Evolutionary conservation across 139 green algal species (phyloP), one percentile per base, ranked within the genome.

Genomic region (Tetradesmus obliquus): DNA sequence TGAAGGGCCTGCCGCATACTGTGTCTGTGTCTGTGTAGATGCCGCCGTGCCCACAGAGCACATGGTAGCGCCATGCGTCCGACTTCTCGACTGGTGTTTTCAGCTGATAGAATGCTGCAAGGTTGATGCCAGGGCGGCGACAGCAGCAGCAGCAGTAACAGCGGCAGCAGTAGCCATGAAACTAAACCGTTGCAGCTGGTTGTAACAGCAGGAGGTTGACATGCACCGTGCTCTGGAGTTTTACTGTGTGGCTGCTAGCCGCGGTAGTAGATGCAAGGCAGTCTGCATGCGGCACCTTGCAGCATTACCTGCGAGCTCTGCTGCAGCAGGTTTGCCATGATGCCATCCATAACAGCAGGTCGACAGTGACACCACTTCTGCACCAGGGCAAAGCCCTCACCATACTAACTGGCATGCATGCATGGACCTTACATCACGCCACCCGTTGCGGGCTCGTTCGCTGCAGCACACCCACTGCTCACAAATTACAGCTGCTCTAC

Each of bases 21-120:
- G 89, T 92, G 66, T 92, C 89, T 22, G 89, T 92, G 69, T 92
- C 89, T 13, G 89, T 60, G 57, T 92, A 92, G 7, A 89, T 24
- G 15, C 89, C 89, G 10, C 89, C 89, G 19, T 92, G 89, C 4
- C 71, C 82, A 81, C 89, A 92, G 9, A 92, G 89, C 24, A 89
- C 82, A 57, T 89, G 82, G 69, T 92, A 92, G 15, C 89, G 82
- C 82, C 89, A 90, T 13, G 71, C 82, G 19, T 92, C 89, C 1
- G 82, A 84, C 32, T 85, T 84, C 54, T 92, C 89, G 10, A 92
- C 89, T 45, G 89, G 69, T 6, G 89, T 90, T 17, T 60, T 76
- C 66, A 92, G 82, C 66, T 66, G 69, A 20, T 79, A 22, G 69
- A 83, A 92, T 53, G 55, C 82, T 79, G 57, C 66, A 45, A 7